Conservation (phyloP, 352 stramenopile genomes). For the Pythium periplocum region DNA sequence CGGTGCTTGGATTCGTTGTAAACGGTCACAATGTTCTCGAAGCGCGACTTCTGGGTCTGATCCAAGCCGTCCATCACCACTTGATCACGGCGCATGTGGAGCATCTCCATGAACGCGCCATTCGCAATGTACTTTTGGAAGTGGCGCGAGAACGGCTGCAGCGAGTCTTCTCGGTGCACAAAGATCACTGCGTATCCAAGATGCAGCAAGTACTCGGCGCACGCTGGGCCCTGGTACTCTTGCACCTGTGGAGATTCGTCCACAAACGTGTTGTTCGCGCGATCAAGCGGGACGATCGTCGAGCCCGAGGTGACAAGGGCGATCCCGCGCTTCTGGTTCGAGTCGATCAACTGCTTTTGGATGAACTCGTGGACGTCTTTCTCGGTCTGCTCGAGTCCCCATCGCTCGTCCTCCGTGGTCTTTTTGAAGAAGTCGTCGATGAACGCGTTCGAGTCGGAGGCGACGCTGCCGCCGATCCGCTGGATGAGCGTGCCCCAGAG, state of each 20-base stretch:
- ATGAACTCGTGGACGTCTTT: slow-evolving; percentile 54
- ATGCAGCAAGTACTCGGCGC: slow-evolving; percentile 74
- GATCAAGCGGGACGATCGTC: slow-evolving; percentile 72
- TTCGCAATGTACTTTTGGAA: slow-evolving; percentile 82
- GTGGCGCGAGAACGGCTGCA: slow-evolving; percentile 78
- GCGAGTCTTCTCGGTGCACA: slow-evolving; percentile 67
- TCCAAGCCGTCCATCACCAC: slow-evolving; percentile 66
- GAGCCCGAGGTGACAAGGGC: slow-evolving; percentile 78
- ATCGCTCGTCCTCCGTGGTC: slow-evolving; percentile 54
- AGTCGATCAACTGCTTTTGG: slow-evolving; percentile 30
- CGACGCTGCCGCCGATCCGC: slow-evolving; percentile 47
- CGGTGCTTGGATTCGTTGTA: slow-evolving; percentile 61
- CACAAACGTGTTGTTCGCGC: slow-evolving; percentile 62
- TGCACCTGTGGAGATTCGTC: slow-evolving; percentile 65
- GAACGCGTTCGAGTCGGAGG: slow-evolving; percentile 64
- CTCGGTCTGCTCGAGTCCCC: slow-evolving; percentile 38
- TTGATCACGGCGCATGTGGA: slow-evolving; percentile 48
- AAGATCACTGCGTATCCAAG: slow-evolving; percentile 82
- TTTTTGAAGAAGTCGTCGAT: slow-evolving; percentile 80
- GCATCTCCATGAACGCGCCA: slow-evolving; percentile 80
- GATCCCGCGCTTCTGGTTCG: slow-evolving; percentile 45
- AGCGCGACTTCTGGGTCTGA: slow-evolving; percentile 50
- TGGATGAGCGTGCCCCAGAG: slow-evolving; percentile 80
- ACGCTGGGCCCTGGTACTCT: slow-evolving; percentile 71
- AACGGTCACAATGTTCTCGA: slow-evolving; percentile 58